These are phyloP conservation scores for Lasiodiplodia sp. DNA, from an alignment of 2,329 filamentous ascomycete species.

Conservation along the genomic window DNA sequence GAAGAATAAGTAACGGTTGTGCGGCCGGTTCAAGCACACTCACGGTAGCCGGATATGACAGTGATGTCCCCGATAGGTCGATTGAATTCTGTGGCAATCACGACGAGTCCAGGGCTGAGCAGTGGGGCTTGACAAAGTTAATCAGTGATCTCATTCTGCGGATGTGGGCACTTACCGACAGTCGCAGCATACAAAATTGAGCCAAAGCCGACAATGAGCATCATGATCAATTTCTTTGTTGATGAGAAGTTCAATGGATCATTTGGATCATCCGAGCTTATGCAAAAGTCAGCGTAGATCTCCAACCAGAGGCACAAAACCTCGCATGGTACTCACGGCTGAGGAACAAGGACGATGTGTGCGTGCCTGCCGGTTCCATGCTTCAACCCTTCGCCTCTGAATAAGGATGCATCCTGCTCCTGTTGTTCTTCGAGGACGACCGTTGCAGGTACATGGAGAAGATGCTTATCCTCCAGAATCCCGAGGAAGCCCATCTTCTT, in stretches of 20 bases:
- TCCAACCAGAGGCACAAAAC: neutral
- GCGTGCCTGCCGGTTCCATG: slow-evolving; percentile 44
- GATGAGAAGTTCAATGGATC: slow-evolving; percentile 46
- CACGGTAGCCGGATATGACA: slow-evolving; percentile 45
- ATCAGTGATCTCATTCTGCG: slow-evolving; percentile 19
- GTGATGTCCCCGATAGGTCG: slow-evolving; percentile 43
- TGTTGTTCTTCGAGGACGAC: slow-evolving; percentile 42
- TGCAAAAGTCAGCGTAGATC: neutral
- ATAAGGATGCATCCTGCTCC: slow-evolving; percentile 32
- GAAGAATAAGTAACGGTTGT: neutral
- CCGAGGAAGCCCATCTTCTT: slow-evolving; percentile 44
- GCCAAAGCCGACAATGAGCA: slow-evolving; percentile 43
- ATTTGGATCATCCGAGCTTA: slow-evolving; percentile 43
- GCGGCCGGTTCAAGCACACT: neutral
- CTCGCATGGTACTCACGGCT: slow-evolving; percentile 37
- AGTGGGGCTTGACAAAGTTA: slow-evolving; percentile 37
- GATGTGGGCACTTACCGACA: neutral
- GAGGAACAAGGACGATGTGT: slow-evolving; percentile 44
- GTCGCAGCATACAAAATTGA: slow-evolving; percentile 42
- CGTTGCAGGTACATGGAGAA: slow-evolving; percentile 45
- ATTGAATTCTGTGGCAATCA: slow-evolving; percentile 42
- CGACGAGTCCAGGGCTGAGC: slow-evolving; percentile 45
- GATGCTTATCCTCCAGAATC: slow-evolving; percentile 43
- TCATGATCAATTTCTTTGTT: slow-evolving; percentile 44
- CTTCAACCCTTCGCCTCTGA: slow-evolving; percentile 37